These are phyloP conservation scores for Stenocarpella maydis DNA, from an alignment of 2,329 filamentous ascomycete species.

Conservation along the genomic window DNA sequence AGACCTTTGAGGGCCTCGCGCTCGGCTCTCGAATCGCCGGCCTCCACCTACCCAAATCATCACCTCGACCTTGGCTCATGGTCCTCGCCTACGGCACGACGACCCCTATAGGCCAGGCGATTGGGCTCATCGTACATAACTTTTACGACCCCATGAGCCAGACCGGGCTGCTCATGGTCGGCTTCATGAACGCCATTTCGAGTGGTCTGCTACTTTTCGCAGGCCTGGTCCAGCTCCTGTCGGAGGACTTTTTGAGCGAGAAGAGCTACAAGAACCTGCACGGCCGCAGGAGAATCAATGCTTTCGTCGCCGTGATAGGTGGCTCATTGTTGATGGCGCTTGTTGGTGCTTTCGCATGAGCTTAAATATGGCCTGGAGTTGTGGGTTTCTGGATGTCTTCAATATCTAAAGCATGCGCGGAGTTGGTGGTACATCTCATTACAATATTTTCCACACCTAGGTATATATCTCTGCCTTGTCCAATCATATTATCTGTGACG, in stretches of 20 bases:
- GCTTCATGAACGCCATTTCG: slow-evolving; percentile 87
- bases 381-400: neutral
- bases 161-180: slow-evolving; percentile 80
- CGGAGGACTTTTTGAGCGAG: slow-evolving; percentile 83
- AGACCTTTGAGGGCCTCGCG: slow-evolving; percentile 89
- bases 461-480: neutral
- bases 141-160: slow-evolving; percentile 83
- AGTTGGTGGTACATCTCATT: neutral
- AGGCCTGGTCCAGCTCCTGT: slow-evolving; percentile 82
- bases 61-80: slow-evolving; percentile 83
- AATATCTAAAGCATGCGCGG: neutral
- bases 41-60: slow-evolving; percentile 78
- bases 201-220: slow-evolving; percentile 83
- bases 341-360: slow-evolving; percentile 75
- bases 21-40: slow-evolving; percentile 86
- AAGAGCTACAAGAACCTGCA: slow-evolving; percentile 75
- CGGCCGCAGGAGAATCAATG: slow-evolving; percentile 67
- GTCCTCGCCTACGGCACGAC: slow-evolving; percentile 78
- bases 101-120: slow-evolving; percentile 84
- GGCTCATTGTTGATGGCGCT: slow-evolving; percentile 75
- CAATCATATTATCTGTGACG: neutral
- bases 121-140: slow-evolving; percentile 79
- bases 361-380: neutral
- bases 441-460: neutral
- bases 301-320: slow-evolving; percentile 68